These are phyloP conservation scores for Aspergillus fructus DNA, from an alignment of 2,329 filamentous ascomycete species.

Conservation along the genomic window DNA sequence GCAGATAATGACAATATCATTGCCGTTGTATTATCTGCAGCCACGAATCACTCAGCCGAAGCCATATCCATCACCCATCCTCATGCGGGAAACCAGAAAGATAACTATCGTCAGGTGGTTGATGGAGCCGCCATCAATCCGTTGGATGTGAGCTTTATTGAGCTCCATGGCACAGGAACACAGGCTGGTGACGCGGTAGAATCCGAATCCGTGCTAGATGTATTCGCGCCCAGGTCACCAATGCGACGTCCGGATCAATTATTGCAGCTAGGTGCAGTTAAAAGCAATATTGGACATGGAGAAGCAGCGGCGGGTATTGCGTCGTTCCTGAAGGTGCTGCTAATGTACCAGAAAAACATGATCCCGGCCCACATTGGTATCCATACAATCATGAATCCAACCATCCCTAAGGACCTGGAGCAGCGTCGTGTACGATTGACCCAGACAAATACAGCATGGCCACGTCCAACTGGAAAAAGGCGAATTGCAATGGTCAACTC, in stretches of 20 bases:
- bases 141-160: slow-evolving; percentile 37
- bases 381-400: slow-evolving; percentile 48
- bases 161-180: slow-evolving; percentile 45
- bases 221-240: slow-evolving; percentile 30
- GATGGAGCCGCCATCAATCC: slow-evolving; percentile 37
- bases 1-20: slow-evolving; percentile 47
- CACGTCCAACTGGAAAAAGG: slow-evolving; percentile 22
- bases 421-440: slow-evolving; percentile 32
- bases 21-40: slow-evolving; percentile 44
- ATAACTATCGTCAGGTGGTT: slow-evolving; percentile 40
- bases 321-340: slow-evolving; percentile 59
- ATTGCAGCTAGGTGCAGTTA: slow-evolving; percentile 27
- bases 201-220: slow-evolving; percentile 35
- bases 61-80: slow-evolving; percentile 48
- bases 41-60: slow-evolving; percentile 46
- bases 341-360: slow-evolving; percentile 62
- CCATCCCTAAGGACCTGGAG: slow-evolving; percentile 29
- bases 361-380: slow-evolving; percentile 69
- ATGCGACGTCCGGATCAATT: slow-evolving; percentile 17
- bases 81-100: slow-evolving; percentile 39
- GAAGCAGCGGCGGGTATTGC: slow-evolving; percentile 35
- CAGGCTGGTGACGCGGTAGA: slow-evolving; percentile 42
- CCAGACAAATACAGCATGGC: slow-evolving; percentile 42
- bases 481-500: slow-evolving; percentile 56
- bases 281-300: slow-evolving; percentile 29